Conservation (phyloP, 2,329 filamentous ascomycete species). For the Ophiostoma sp. region DNA sequence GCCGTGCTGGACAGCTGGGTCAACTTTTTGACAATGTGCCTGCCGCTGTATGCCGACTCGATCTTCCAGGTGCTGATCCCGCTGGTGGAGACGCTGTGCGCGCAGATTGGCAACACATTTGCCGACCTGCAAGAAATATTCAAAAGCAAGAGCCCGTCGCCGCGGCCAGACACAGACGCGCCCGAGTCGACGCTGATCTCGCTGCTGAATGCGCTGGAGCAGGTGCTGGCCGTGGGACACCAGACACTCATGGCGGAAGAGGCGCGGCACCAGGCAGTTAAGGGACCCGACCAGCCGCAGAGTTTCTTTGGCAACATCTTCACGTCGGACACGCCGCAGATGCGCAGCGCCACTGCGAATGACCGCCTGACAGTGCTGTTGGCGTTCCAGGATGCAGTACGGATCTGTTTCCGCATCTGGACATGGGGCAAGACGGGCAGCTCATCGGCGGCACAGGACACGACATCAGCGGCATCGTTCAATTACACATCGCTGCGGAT, state of each 20-base stretch:
- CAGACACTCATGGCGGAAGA: slow-evolving; percentile 75
- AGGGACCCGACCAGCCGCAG: slow-evolving; percentile 76
- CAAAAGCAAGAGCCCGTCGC: not conserved
- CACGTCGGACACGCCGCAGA: slow-evolving; percentile 63
- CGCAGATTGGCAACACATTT: slow-evolving; percentile 69
- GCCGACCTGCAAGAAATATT: slow-evolving; percentile 63
- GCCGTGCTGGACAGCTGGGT: slow-evolving; percentile 89
- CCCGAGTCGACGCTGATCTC: slow-evolving; percentile 73
- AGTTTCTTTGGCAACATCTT: slow-evolving; percentile 94
- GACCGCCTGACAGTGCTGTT: slow-evolving; percentile 87
- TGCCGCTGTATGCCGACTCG: slow-evolving; percentile 76
- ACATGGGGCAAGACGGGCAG: slow-evolving; percentile 50
- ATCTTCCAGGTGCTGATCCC: slow-evolving; percentile 90
- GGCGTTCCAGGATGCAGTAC: slow-evolving; percentile 94
- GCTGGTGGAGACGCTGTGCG: slow-evolving; percentile 82
- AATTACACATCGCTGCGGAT: slow-evolving; percentile 85
- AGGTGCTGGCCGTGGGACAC: slow-evolving; percentile 80
- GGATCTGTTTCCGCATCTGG: slow-evolving; percentile 91
- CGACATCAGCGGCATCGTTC: slow-evolving; percentile 71
- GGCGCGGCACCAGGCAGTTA: slow-evolving; percentile 59
- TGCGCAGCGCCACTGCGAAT: slow-evolving; percentile 82
- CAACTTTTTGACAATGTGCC: slow-evolving; percentile 71
- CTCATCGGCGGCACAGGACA: slow-evolving; percentile 41
- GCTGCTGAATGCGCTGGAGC: slow-evolving; percentile 89
- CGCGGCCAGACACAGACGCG: slow-evolving; percentile 33